Percentiles rank a stretch among this genome's conserved stretches.
phyloP scores from a whole-genome alignment of 177 flowering plant species.

The Telopea speciosissima region DNA sequence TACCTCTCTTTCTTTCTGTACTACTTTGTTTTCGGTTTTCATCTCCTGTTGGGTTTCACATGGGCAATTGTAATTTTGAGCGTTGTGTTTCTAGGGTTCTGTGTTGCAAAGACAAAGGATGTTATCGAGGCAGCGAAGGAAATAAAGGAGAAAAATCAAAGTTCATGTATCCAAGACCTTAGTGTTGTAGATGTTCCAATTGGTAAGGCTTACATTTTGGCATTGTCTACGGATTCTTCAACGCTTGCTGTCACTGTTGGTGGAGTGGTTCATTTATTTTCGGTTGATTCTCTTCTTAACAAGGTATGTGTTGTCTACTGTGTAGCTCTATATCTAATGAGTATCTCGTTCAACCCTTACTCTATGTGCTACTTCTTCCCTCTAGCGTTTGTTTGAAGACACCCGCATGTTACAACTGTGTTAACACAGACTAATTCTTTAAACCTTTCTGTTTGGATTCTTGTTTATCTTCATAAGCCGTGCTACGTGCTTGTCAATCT shows the following conservation, averaged over 20 bases:
- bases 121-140: slow-evolving; percentile 52
- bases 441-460: too few species aligned
- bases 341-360: too few species aligned
- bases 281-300: slow-evolving; percentile 47
- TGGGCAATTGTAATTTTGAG: not conserved
- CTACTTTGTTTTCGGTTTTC: not conserved
- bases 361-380: too few species aligned
- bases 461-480: too few species aligned
- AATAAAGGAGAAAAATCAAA: slow-evolving; percentile 34
- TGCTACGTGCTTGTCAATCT: too few species aligned
- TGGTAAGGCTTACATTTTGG: slow-evolving; percentile 50
- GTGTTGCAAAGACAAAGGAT: slow-evolving; percentile 65
- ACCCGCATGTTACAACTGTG: too few species aligned
- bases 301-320: slow-evolving; percentile 39
- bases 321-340: too few species aligned
- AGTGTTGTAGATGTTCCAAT: slow-evolving; percentile 57
- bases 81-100: slow-evolving; percentile 56
- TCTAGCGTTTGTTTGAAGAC: too few species aligned
- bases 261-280: slow-evolving; percentile 42
- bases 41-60: not conserved
- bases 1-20: not conserved
- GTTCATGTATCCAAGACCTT: slow-evolving; percentile 40
- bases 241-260: slow-evolving; percentile 54
- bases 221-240: slow-evolving; percentile 53
- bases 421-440: too few species aligned